phyloP scores from a whole-genome alignment of 345 rosid genomes.

The Euclidium syriacum region DNA sequence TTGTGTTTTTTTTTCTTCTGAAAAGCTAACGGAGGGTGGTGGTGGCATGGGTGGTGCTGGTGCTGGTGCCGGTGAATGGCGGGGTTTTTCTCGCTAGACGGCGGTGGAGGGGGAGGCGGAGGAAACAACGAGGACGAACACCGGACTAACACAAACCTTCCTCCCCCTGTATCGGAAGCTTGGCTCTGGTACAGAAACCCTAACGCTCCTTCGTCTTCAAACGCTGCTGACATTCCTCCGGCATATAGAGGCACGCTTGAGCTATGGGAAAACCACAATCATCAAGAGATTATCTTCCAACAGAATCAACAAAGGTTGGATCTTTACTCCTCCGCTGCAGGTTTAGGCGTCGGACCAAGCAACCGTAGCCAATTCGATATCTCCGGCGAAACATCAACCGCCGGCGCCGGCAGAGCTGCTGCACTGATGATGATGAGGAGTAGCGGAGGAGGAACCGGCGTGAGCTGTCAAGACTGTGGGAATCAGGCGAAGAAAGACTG shows the following conservation, averaged over 20 bases:
- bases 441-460: slow-evolving; percentile 25
- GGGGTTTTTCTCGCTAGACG: slow-evolving; percentile 49
- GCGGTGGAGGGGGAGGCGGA: slow-evolving; percentile 35
- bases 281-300: slow-evolving; percentile 41
- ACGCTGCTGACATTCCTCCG: slow-evolving; percentile 31
- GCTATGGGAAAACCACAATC: slow-evolving; percentile 69
- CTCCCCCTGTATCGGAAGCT: slow-evolving; percentile 37
- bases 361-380: slow-evolving; percentile 29
- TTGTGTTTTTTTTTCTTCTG: not conserved
- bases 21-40: not conserved
- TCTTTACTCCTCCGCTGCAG: slow-evolving; percentile 53
- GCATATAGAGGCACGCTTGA: slow-evolving; percentile 68
- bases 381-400: slow-evolving; percentile 42
- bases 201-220: slow-evolving; percentile 38
- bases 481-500: slow-evolving; percentile 93
- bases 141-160: slow-evolving; percentile 34
- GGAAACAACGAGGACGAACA: slow-evolving; percentile 32
- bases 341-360: slow-evolving; percentile 73
- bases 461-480: slow-evolving; percentile 84
- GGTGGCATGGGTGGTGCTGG: slow-evolving; percentile 22
- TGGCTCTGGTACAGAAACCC: slow-evolving; percentile 63
- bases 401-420: slow-evolving; percentile 25
- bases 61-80: slow-evolving; percentile 33
- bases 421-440: slow-evolving; percentile 40
- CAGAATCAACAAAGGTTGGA: slow-evolving; percentile 49